Evolutionary conservation across 75 land plant genomes (phyloP).

Genomic region (Picea sitchensis): DNA sequence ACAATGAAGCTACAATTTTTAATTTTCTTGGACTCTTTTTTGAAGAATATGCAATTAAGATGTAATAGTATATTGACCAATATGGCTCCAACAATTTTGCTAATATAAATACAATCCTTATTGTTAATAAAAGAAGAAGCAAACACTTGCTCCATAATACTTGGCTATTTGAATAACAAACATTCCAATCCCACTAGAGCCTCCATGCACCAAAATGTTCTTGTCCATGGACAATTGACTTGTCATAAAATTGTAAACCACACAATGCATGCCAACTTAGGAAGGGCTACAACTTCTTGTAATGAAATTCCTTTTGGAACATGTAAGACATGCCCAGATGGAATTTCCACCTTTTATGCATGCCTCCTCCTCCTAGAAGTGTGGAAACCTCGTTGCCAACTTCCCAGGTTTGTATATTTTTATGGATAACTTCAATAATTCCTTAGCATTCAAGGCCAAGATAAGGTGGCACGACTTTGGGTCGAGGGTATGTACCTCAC

Average conservation of each 20-base stretch:
- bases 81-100: too few relatives aligned
- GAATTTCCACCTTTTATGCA: constrained; percentile 91
- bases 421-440: constrained; percentile 59
- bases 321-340: constrained; percentile 77
- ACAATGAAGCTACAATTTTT: too few relatives aligned
- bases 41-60: too few relatives aligned
- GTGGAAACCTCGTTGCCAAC: constrained; percentile 97
- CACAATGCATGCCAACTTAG: constrained; percentile 94
- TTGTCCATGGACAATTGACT: constrained; percentile 67
- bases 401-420: constrained; percentile 62
- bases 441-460: constrained; percentile 97
- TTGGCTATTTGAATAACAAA: too few relatives aligned
- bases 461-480: constrained; percentile 60
- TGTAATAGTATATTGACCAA: too few relatives aligned
- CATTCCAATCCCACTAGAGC: too few relatives aligned
- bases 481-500: constrained; percentile 63
- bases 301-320: background rate
- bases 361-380: constrained; percentile 85
- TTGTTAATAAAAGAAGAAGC: too few relatives aligned
- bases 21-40: too few relatives aligned
- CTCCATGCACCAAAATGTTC: constrained; percentile 50
- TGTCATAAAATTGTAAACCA: constrained; percentile 95
- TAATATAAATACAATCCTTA: too few relatives aligned
- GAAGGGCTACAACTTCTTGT: constrained; percentile 18
- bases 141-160: too few relatives aligned